Evolutionary conservation across 1,139 yeast genomes (phyloP), one percentile per base, ranked within the genome.

Genomic region (Geotrichum fermentans): DNA sequence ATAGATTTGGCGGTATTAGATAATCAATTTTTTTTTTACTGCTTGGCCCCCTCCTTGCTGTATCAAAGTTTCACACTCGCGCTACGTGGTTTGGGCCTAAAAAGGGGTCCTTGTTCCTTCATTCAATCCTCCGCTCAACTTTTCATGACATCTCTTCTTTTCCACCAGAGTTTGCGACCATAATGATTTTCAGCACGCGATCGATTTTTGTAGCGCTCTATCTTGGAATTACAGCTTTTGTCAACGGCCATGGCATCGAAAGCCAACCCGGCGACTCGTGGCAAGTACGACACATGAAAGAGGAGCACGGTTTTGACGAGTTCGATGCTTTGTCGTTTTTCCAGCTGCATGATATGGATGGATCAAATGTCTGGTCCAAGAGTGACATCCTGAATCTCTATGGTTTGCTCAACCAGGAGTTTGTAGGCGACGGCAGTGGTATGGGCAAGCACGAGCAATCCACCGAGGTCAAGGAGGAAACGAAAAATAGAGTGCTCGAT

Each of bases 401-500:
- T 64, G 98, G 98, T 1, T 67, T 90, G 50, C 71, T 75, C 43
- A 75, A 92, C 58, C 82, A 80, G 16, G 78, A 75, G 52, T 79
- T 83, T 20, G 84, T 88, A 10, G 97, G 97, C 7, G 86, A 80
- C 58, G 97, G 97, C 42, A 83, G 87, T 48, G 97, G 97, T 5
- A 79, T 84, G 82, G 97, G 97, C 2, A 72, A 73, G 21, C 92
- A 84, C 60, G 83, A 79, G 55, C 75, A 77, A 43, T 78, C 83
- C 45, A 81, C 77, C 51, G 66, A 64, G 17, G 75, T 87, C 47
- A 75, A 83, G 14, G 73, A 74, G 35, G 78, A 72, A n/a, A 65
- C 69, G 18, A 77, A 79, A 52, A 72, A 75, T n/a, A 69, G 75
- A 38, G 90, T 87, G 1, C 73, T 78, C 33, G 58, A 66, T 16